Base-by-base conservation (phyloP, 306 rosid genomes). In the Lathyrus sativus region DNA sequence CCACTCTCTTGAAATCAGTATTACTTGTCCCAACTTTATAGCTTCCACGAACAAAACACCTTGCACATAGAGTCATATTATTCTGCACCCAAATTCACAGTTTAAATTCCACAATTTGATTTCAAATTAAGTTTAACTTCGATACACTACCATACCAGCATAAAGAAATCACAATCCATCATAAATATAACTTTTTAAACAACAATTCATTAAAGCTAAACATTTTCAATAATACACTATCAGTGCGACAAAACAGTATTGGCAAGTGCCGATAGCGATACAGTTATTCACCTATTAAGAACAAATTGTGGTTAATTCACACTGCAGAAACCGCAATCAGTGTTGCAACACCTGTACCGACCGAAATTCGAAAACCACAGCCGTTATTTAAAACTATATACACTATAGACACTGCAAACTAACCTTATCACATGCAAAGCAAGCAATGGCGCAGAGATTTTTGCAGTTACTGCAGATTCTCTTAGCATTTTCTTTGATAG, bases 371-470 rank as follows among this genome's bases (percentile, higher is more conserved):
- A 24, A 24, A 24, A 2, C 26, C 26, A 2, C 26, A 2, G 2
- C 26, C 26, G 26, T 2, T 24, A 24, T 1, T 24, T 1, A 24
- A 24, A 24, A 24, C 26, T 24, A 24, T 24, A 24, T 24, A 24
- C 26, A 24, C 3, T 1, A 24, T 24, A 1, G 24, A 22, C 2
- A 24, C 4, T 26, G 29, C 3, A 26, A 26, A 33, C 45, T 17
- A 12, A 92, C 97, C 98, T 93, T 93, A 46, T 90, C 99, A 60
- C 91, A 90, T 44, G 88, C 95, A 73, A 93, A 93, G 84, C 96
- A 90, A 28, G 99, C 95, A 80, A 88, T 87, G 72, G 82, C 76
- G 31, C 97, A 93, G 2, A 79, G 63, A 49, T 85, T 85, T 85
- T 88, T 93, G 89, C 98, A 93, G 65, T 92, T 90, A 56, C 89